A percentile compares a stretch with the other conserved stretches of the same genome.
These are phyloP conservation scores for Mediolabrus comicus DNA, from an alignment of 108 stramenopile genomes.

Conservation along the genomic window DNA sequence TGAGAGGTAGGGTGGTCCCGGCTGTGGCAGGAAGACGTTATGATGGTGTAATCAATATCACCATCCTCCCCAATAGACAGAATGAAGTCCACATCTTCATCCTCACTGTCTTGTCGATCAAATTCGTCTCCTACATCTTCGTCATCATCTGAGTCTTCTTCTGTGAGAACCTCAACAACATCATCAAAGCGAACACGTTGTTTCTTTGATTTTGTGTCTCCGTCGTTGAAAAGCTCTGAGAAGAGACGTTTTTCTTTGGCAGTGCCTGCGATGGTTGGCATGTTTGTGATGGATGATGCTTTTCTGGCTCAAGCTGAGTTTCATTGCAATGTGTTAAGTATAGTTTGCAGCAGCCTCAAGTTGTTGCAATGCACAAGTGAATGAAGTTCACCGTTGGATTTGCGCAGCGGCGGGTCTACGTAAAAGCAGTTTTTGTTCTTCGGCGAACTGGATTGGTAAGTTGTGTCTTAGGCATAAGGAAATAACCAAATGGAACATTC, in stretches of 20 bases:
- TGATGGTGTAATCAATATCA: constrained; percentile 17
- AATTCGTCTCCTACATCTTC: background rate
- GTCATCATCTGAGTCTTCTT: background rate
- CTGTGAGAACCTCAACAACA: background rate
- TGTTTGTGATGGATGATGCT: background rate
- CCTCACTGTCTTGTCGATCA: too few species aligned
- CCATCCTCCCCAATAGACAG: constrained; percentile 31
- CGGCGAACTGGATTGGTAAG: too few species aligned
- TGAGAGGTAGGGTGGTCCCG: background rate
- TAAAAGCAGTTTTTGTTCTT: too few species aligned
- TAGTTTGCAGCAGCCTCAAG: too few species aligned
- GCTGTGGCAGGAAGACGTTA: background rate
- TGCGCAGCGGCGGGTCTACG: too few species aligned
- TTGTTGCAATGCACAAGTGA: too few species aligned
- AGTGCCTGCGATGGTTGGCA: constrained; percentile 13
- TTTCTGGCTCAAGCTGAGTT: background rate
- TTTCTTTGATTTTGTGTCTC: background rate
- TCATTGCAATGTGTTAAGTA: background rate
- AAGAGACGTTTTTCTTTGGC: constrained; percentile 13
- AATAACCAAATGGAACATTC: too few species aligned
- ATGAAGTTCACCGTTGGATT: too few species aligned
- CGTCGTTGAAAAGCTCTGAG: background rate
- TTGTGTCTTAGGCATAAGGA: too few species aligned
- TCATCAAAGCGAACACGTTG: constrained; percentile 7
- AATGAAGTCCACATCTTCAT: constrained; percentile 20